Evolutionary conservation across 768 basidiomycete genomes (phyloP).

Genomic region (Boletus patriciae): DNA sequence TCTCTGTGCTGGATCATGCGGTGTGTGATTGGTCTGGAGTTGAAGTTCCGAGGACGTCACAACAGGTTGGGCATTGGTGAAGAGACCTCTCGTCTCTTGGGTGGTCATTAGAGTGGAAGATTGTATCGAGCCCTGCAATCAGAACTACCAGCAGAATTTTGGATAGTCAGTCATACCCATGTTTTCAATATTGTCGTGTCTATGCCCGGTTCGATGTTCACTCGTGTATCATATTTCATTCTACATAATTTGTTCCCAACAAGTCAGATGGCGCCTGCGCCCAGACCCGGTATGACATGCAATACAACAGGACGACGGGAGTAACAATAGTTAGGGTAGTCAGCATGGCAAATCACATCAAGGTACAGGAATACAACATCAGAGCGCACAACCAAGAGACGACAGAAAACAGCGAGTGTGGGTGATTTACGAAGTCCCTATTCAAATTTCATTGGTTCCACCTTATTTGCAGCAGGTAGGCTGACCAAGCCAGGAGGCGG

Average conservation of each 20-base stretch:
- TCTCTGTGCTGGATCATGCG: conserved; percentile 65
- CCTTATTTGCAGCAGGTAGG: conserved; percentile 43
- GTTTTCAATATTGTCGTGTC: not conserved
- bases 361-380: conserved; percentile 11
- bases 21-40: conserved; percentile 43
- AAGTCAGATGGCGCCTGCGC: conserved; percentile 10
- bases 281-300: conserved; percentile 5
- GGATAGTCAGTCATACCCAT: conserved; percentile 8
- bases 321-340: conserved; percentile 10
- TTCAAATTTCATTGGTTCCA: conserved; percentile 46
- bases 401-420: not conserved
- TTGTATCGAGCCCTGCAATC: not conserved
- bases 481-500: conserved; percentile 17
- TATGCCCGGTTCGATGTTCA: conserved; percentile 5
- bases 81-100: conserved; percentile 35
- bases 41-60: conserved; percentile 35
- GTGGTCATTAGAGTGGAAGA: conserved; percentile 18
- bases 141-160: not conserved
- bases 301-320: conserved; percentile 21
- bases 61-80: conserved; percentile 34
- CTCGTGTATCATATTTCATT: conserved; percentile 12
- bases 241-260: conserved; percentile 17
- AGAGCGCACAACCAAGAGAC: conserved; percentile 6
- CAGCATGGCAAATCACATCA: conserved; percentile 13
- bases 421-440: conserved; percentile 13